Conservation (phyloP, 169 alveolate genomes). For the Theileria orientalis region DNA sequence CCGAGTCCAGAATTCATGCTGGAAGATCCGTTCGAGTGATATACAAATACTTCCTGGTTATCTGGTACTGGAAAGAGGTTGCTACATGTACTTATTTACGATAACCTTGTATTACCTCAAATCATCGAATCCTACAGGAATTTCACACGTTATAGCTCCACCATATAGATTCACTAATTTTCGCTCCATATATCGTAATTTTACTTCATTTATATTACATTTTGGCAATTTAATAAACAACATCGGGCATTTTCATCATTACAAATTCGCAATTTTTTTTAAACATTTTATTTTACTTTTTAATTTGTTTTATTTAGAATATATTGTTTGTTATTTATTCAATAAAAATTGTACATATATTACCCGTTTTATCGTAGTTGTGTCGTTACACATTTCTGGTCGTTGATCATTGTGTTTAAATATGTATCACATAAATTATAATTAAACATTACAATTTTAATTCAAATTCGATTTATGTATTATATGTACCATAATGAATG, state of each 20-base stretch:
- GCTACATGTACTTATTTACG: constrained; percentile 11
- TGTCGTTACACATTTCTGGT: too few species aligned
- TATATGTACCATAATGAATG: not conserved
- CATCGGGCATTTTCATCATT: not conserved
- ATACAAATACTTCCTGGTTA: constrained; percentile 54
- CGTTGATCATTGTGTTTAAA: too few species aligned
- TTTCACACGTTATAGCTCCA: constrained; percentile 51
- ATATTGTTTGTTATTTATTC: not conserved
- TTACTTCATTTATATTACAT: not conserved
- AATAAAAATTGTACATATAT: not conserved
- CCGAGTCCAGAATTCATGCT: not conserved
- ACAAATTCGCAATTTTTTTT: not conserved
- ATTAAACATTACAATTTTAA: not conserved
- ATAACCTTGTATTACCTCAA: constrained; percentile 42
- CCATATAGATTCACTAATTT: constrained; percentile 32
- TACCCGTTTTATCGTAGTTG: too few species aligned
- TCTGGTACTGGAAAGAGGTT: constrained; percentile 49
- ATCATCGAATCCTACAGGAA: constrained; percentile 45
- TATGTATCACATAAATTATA: not conserved
- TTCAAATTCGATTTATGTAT: not conserved
- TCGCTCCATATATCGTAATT: not conserved
- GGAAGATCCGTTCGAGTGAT: constrained; percentile 1
- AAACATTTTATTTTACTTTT: not conserved
- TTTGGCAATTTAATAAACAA: not conserved
- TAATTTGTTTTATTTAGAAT: not conserved